Conservation (phyloP, 345 rosid species). For the Salix purpurea region DNA sequence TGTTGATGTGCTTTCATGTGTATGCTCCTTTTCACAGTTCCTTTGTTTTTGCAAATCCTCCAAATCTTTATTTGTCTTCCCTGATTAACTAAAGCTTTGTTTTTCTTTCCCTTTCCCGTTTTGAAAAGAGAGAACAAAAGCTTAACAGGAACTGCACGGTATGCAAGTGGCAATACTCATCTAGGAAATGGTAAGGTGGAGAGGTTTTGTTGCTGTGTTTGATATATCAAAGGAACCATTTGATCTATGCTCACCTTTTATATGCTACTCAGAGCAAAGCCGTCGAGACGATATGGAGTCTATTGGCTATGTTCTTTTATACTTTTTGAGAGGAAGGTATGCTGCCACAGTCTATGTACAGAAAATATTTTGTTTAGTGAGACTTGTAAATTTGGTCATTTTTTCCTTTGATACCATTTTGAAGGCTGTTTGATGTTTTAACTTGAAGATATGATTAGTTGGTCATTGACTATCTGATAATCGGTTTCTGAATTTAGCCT, state of each 20-base stretch:
- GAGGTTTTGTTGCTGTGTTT: not conserved
- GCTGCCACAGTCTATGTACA: not conserved
- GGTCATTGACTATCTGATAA: not conserved
- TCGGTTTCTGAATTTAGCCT: constrained; percentile 40
- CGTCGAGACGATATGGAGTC: constrained; percentile 58
- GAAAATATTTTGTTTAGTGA: not conserved
- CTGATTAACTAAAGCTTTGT: not conserved
- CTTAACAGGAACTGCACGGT: constrained; percentile 93
- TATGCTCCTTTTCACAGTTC: not conserved
- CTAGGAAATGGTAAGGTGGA: constrained; percentile 82
- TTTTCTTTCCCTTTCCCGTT: not conserved
- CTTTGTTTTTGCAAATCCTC: not conserved
- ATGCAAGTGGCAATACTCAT: constrained; percentile 97
- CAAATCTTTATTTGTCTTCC: not conserved
- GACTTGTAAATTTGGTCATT: not conserved
- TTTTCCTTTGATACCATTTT: not conserved
- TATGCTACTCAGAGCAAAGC: constrained; percentile 41
- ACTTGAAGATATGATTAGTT: not conserved
- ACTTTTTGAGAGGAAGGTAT: constrained; percentile 86
- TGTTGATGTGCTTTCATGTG: not conserved
- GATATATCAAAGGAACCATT: not conserved
- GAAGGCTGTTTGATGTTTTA: not conserved
- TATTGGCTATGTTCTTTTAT: constrained; percentile 48
- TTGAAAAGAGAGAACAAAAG: constrained; percentile 82
- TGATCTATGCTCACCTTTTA: not conserved